Conservation (phyloP, 768 basidiomycete species). For the Naganishia antarctica region DNA sequence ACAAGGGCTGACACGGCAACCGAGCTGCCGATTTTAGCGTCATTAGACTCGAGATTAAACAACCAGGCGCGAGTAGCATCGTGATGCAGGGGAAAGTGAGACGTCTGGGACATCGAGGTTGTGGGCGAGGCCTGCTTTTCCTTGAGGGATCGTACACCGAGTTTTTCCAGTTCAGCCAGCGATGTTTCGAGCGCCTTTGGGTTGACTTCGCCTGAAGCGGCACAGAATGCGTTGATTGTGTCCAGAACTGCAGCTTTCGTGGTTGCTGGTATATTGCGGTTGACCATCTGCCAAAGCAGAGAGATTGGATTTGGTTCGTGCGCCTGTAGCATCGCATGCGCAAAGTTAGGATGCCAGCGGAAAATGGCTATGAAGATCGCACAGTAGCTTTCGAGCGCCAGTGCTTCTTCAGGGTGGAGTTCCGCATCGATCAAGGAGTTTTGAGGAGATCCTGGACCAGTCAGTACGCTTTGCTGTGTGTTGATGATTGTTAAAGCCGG, state of each 20-base stretch:
- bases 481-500: conserved; percentile 6
- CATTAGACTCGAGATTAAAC: conserved; percentile 19
- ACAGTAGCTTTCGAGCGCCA: conserved; percentile 19
- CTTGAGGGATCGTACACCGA: conserved; percentile 5
- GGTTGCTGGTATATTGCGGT: conserved; percentile 19
- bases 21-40: not conserved
- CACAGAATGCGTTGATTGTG: conserved; percentile 20
- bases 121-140: not conserved
- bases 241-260: conserved; percentile 15
- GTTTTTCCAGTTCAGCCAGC: conserved; percentile 9
- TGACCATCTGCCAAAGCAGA: conserved; percentile 21
- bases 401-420: conserved; percentile 20
- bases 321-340: not conserved
- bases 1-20: conserved; percentile 14
- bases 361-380: conserved; percentile 18
- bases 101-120: not conserved
- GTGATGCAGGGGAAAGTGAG: not conserved
- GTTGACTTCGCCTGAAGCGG: conserved; percentile 14
- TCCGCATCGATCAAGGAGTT: conserved; percentile 12
- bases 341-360: conserved; percentile 22
- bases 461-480: not conserved
- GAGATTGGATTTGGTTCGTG: conserved; percentile 3
- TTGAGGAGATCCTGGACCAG: conserved; percentile 5
- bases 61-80: conserved; percentile 17
- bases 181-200: conserved; percentile 3